Base-by-base conservation (phyloP, 2,329 filamentous ascomycete genomes). In the Epichloe uncinata region DNA sequence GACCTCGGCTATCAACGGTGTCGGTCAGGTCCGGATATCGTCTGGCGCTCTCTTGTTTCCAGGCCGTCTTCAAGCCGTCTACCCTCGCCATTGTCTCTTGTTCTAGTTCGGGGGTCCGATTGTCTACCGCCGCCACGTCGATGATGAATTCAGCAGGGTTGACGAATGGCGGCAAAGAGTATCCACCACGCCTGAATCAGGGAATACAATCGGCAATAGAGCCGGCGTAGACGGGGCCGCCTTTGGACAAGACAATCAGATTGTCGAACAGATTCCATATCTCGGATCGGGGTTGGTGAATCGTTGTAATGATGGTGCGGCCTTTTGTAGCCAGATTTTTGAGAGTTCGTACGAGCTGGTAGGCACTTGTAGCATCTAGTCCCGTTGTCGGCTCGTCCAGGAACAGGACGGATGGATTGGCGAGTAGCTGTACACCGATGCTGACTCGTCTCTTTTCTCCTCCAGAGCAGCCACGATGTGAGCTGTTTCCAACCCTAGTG, bases 371-470 rank as follows among this genome's bases (percentile, higher is more conserved):
- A 0, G 85, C 84, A 65, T 90, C 85, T 7, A 90, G 71, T 0
- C 84, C 84, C 1, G 85, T 89, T 0, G 86, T 90, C 0, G 85
- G 85, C 58, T 90, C 86, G 58, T 91, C 86, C 20, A 88, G 74
- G 62, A 87, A 89, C 6, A 90, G 67, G 1, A 90, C 75, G 5
- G 83, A 87, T 1, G 86, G 85, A 60, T 89, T 90, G 4, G 83
- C 80, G n/a, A 90, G 69, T 50, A 90, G 71, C 63, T 89, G 85
- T 5, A 90, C 84, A 2, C 84, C 85, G 44, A 90, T 85, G 54
- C 83, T 87, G 0, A 83, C 84, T 33, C 85, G 71, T 53, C 85
- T 73, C 69, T 88, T 89, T 63, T 90, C 86, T 3, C 85, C 86
- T 0, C 86, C 85, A 42, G 84, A 88, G 58, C 85, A 89, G 0